Evolutionary conservation across 139 green algal species (phyloP), one percentile per base, ranked within the genome.

Genomic region (Spirogloea muscicola): DNA sequence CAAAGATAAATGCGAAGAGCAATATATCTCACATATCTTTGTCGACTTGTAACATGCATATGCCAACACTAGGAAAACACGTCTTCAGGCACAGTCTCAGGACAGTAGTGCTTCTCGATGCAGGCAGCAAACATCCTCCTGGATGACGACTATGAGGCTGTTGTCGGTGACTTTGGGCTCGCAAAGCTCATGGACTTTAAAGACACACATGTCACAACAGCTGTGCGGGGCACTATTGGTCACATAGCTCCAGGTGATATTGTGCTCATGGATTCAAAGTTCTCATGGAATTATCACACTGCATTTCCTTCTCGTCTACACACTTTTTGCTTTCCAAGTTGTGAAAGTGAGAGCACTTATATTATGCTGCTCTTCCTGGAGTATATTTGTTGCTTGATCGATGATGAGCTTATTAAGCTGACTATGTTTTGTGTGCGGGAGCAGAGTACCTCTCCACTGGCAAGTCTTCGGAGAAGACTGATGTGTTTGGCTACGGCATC

Each of bases 111-210:
- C 49, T 52, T 87, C 42, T n/a, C n/a, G n/a, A n/a, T n/a, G n/a
- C 82, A 85, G 46, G 76, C 83, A 4, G 46, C 42, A 41, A 88
- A 89, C 64, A 72, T 89, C 5, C 52, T 89, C 16, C 58, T 89
- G 43, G 81, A 85, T 36, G 13, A 74, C 37, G 13, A 73, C 38
- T 58, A 65, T 36, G 44, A 84, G 60, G 85, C 80, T 7, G 33
- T 73, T 0, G 63, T 89, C 9, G 72, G 48, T 16, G 85, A 88
- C 37, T 87, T 89, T 71, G 85, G 85, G 9, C 61, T 87, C 39
- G 81, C 71, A 7, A 49, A 55, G 31, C 33, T 44, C 36, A 33
- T 80, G 46, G 72, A 41, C n/a, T 36, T 34, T 5, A 34, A 71
- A 29, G 55, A 79, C 29, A 67, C 49, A 27, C 48, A 61, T 31